Percentiles rank a stretch among this genome's conserved stretches.
phyloP scores from a whole-genome alignment of 176 grass and related monocot genomes.

The Poa annua region DNA sequence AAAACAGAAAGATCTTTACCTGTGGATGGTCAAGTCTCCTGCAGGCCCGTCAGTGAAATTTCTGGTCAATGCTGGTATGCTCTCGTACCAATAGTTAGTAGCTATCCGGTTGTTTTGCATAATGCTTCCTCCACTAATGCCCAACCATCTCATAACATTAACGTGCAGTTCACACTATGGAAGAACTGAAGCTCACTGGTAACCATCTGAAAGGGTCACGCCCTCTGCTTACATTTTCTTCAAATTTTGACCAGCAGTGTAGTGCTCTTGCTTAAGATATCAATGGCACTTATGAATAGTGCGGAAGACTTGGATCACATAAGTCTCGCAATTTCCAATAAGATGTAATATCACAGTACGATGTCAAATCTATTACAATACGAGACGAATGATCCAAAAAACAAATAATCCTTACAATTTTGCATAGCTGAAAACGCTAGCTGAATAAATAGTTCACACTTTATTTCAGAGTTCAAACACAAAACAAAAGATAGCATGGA shows the following conservation, averaged over 20 bases:
- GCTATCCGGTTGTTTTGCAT: background rate
- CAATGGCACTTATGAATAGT: too few relatives aligned
- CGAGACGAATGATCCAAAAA: too few relatives aligned
- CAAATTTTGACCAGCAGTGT: conserved; percentile 87
- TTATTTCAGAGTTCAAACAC: too few relatives aligned
- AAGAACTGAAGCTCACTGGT: conserved; percentile 96
- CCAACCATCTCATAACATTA: background rate
- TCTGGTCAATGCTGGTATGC: conserved; percentile 83
- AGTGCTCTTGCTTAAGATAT: too few relatives aligned
- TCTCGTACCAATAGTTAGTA: background rate
- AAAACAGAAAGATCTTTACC: conserved; percentile 94
- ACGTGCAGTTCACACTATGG: conserved; percentile 87
- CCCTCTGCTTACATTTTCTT: conserved; percentile 83
- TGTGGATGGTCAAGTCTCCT: conserved; percentile 85
- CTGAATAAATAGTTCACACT: too few relatives aligned
- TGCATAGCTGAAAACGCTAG: too few relatives aligned
- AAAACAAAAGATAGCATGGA: too few relatives aligned
- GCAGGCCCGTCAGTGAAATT: conserved; percentile 89
- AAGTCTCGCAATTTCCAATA: too few relatives aligned
- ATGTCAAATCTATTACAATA: too few relatives aligned
- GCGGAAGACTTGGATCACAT: too few relatives aligned
- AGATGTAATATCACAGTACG: too few relatives aligned
- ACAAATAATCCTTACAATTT: too few relatives aligned
- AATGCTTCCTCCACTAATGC: background rate
- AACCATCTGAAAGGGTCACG: conserved; percentile 94